A percentile compares a stretch with the other conserved stretches of the same genome.
Evolutionary conservation across 495 filamentous ascomycete species (phyloP).

Genomic region (Penicillium ucsense): DNA sequence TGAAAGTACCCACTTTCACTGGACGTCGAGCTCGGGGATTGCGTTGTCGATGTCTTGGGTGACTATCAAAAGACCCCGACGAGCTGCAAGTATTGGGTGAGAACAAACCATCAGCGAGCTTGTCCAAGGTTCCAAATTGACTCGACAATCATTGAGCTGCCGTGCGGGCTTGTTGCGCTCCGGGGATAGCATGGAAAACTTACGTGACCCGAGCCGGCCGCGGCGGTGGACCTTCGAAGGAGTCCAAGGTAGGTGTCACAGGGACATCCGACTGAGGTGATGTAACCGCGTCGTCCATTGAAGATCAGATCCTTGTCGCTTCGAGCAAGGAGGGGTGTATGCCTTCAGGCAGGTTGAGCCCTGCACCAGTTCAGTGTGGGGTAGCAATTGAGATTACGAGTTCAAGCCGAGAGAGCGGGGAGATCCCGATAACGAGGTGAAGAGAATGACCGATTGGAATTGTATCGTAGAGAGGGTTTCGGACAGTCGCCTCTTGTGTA

Average conservation of each 20-base stretch:
- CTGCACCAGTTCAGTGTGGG: conserved; percentile 10
- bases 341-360: not conserved
- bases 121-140: not conserved
- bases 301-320: not conserved
- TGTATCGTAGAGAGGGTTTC: too few species aligned
- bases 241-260: conserved; percentile 3
- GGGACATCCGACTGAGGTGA: conserved; percentile 10
- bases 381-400: conserved; percentile 6
- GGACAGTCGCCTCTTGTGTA: too few species aligned
- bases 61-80: conserved; percentile 50
- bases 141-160: not conserved
- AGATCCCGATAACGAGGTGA: conserved; percentile 11
- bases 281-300: conserved; percentile 12
- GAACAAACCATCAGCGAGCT: not conserved
- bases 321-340: too few species aligned
- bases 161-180: not conserved
- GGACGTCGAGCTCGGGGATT: conserved; percentile 60
- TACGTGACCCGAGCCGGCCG: conserved; percentile 10
- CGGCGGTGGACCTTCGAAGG: conserved; percentile 2
- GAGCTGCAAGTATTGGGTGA: conserved; percentile 24
- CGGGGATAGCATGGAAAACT: not conserved
- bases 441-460: conserved; percentile 1
- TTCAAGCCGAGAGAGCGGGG: conserved; percentile 11
- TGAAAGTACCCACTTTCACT: conserved; percentile 48
- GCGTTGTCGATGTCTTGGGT: conserved; percentile 65